Percentiles rank a stretch among this genome's conserved stretches.
Evolutionary conservation across 2,329 filamentous ascomycete genomes (phyloP).

Genomic region (Ophiostoma populinum): DNA sequence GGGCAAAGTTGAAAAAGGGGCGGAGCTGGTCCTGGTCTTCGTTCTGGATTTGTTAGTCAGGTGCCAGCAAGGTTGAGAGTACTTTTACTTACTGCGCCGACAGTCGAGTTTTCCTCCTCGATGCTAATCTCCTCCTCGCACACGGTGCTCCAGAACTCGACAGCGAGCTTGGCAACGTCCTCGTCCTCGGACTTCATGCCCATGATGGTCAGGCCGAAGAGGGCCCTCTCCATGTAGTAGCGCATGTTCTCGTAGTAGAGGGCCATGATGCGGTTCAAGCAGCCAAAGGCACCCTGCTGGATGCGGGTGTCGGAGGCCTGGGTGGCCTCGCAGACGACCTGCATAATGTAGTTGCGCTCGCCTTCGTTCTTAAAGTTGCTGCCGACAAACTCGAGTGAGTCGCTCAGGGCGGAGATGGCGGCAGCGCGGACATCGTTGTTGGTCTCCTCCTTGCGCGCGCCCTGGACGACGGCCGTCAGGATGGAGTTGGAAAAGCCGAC

Average conservation of each 20-base stretch:
- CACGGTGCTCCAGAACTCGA: slow-evolving; percentile 99
- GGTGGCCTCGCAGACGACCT: slow-evolving; percentile 97
- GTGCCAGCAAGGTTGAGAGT: slow-evolving; percentile 10
- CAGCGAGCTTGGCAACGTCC: slow-evolving; percentile 91
- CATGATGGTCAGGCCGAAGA: slow-evolving; percentile 92
- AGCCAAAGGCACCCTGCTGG: slow-evolving; percentile 91
- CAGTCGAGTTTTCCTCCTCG: slow-evolving; percentile 85
- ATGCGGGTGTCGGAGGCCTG: slow-evolving; percentile 83
- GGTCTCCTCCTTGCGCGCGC: slow-evolving; percentile 87
- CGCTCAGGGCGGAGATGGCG: slow-evolving; percentile 83
- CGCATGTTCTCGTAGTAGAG: slow-evolving; percentile 99
- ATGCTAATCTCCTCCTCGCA: slow-evolving; percentile 97
- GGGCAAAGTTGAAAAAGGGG: slow-evolving; percentile 89
- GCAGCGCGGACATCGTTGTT: slow-evolving; percentile 83
- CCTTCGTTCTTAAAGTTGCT: slow-evolving; percentile 99
- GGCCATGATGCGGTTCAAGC: slow-evolving; percentile 95
- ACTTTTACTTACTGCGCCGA: slow-evolving; percentile 20
- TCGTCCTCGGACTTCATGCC: slow-evolving; percentile 98
- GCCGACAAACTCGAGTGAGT: slow-evolving; percentile 92
- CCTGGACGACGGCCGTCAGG: slow-evolving; percentile 91
- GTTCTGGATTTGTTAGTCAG: slow-evolving; percentile 20
- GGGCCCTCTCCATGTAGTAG: slow-evolving; percentile 99
- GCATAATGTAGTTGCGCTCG: slow-evolving; percentile 99
- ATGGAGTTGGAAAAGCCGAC: slow-evolving; percentile 90
- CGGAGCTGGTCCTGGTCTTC: slow-evolving; percentile 68